phyloP scores from a whole-genome alignment of 352 stramenopile genomes.

The Pythium aristosporum region DNA sequence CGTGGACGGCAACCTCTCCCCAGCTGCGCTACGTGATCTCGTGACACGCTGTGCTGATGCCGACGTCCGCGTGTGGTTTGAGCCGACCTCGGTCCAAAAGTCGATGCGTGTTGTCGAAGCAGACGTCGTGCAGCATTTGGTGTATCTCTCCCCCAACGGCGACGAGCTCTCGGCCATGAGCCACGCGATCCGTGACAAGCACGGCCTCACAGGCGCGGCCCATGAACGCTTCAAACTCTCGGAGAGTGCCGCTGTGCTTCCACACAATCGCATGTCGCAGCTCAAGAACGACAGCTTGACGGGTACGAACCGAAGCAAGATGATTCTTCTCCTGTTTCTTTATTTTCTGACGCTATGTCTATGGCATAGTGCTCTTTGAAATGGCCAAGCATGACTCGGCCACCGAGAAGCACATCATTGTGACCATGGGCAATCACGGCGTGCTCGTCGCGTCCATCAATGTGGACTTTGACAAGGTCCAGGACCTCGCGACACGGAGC shows the following conservation, averaged over 20 bases:
- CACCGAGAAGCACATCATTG: constrained; percentile 64
- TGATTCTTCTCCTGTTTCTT: background rate
- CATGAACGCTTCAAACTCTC: constrained; percentile 57
- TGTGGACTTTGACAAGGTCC: constrained; percentile 33
- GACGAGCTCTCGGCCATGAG: constrained; percentile 77
- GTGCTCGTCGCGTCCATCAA: constrained; percentile 71
- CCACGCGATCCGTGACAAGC: constrained; percentile 45
- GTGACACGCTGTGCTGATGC: constrained; percentile 43
- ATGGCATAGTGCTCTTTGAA: constrained; percentile 43
- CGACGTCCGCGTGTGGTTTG: constrained; percentile 68
- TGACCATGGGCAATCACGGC: constrained; percentile 78
- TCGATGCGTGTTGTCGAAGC: constrained; percentile 59
- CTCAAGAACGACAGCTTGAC: constrained; percentile 74
- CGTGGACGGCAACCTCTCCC: constrained; percentile 76
- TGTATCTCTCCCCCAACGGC: constrained; percentile 77
- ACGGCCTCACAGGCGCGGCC: constrained; percentile 16
- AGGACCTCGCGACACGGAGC: constrained; percentile 27
- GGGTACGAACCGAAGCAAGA: constrained; percentile 19
- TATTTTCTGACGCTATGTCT: background rate
- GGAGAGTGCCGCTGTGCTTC: constrained; percentile 43
- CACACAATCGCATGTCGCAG: constrained; percentile 42
- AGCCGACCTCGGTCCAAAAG: constrained; percentile 87
- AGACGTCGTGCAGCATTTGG: constrained; percentile 42
- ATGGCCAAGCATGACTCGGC: constrained; percentile 55
- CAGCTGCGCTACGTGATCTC: constrained; percentile 40